phyloP scores from a whole-genome alignment of 768 basidiomycete species.

The Collybiopsis confluens region DNA sequence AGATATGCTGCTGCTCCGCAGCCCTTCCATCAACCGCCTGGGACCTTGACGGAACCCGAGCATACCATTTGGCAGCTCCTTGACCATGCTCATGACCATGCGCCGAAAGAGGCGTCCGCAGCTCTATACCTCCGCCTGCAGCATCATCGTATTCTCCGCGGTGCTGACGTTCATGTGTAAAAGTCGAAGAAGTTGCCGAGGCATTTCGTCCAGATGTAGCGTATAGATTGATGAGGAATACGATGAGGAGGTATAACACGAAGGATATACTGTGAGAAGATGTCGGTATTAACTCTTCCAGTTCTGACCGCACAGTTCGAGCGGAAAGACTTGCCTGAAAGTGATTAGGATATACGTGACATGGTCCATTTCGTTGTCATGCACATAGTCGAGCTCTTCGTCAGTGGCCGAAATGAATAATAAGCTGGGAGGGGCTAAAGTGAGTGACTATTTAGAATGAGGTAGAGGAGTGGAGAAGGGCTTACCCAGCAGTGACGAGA shows the following conservation, averaged over 20 bases:
- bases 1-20: not conserved
- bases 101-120: constrained; percentile 25
- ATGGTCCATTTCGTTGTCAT: constrained; percentile 79
- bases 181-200: constrained; percentile 11
- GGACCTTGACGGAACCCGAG: constrained; percentile 44
- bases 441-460: not conserved
- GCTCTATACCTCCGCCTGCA: constrained; percentile 36
- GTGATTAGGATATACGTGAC: constrained; percentile 87
- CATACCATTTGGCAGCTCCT: constrained; percentile 61
- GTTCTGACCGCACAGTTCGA: too few species aligned
- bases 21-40: constrained; percentile 14
- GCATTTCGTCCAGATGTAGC: constrained; percentile 58
- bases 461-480: not conserved
- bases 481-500: constrained; percentile 68
- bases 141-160: constrained; percentile 6
- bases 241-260: constrained; percentile 68
- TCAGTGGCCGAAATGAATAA: constrained; percentile 94
- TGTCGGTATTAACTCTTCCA: too few species aligned
- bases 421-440: constrained; percentile 38
- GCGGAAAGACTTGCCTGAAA: constrained; percentile 53
- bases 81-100: too few species aligned
- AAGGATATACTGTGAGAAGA: constrained; percentile 74
- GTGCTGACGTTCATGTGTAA: too few species aligned
- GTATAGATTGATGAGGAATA: constrained; percentile 69
- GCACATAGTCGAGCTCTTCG: constrained; percentile 74